Evolutionary conservation across 2,329 filamentous ascomycete species (phyloP), one percentile per base, ranked within the genome.

Genomic region (Periconia digitata): DNA sequence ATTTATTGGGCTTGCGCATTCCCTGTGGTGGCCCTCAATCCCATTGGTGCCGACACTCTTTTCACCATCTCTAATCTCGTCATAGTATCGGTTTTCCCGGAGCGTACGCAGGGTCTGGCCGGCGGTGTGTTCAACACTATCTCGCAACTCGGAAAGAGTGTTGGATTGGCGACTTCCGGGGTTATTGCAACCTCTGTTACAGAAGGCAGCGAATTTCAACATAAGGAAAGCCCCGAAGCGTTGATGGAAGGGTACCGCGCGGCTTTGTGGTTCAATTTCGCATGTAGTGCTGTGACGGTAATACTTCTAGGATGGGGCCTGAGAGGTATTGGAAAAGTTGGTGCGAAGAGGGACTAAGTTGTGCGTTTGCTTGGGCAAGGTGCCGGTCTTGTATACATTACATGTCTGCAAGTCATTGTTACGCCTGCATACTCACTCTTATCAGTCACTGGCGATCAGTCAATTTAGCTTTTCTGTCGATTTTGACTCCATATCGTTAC

Each of bases 1-100:
- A 68, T 67, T 1, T 81, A 79, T 62, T 82, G 77, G 76, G 63
- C 64, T 15, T 70, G 65, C 40, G 72, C 69, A 1, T 79, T 79
- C 47, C 66, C 70, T 13, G 73, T 75, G 0, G 70, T 76, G 15
- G 55, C 73, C 2, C 60, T 79, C 6, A 73, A 71, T 16, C 71
- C 76, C 0, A 57, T 76, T 4, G 72, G 73, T 1, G 73, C 72
- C 1, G 77, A 79, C 47, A 66, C 66, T 1, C 57, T 77, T 0
- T 78, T 73, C 56, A 76, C 73, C 0, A 60, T 78, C 6, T 68
- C 71, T 3, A 75, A 74, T 42, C 56, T 77, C 1, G 57, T 77
- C 41, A 74, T 77, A 41, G 72, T 74, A 0, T 66, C 64, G 1
- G 67, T 69, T 6, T 76, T 77, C 50, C 71, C 74, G 0, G 43